Evolutionary conservation across 78 protist genomes (phyloP), one percentile per base, ranked within the genome.

Genomic region (Tieghemostelium lacteum): DNA sequence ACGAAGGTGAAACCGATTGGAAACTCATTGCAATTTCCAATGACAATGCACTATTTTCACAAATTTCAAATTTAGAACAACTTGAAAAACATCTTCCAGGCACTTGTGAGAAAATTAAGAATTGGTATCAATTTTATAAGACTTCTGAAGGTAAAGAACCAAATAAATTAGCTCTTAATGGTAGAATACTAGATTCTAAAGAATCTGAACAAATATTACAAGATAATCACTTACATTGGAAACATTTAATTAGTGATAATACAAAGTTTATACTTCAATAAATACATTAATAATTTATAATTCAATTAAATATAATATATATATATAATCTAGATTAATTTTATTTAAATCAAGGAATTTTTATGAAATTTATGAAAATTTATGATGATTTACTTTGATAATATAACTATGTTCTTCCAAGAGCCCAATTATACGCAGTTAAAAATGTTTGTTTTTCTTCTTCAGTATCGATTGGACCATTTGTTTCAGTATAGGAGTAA

Each of bases 1-100:
- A 97, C 71, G 96, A 96, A 33, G 95, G 94, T 78, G 98, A 97
- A 88, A 97, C 97, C 4, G 98, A 97, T 85, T 97, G 98, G 98
- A 97, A 97, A 89, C 64, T 97, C 8, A 50, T 97, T 26, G 93
- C 64, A 3, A 87, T 97, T 20, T 67, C 71, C 58, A 63, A 14
- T 28, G 36, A 75, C 24, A 97, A 97, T 76, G 95, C 96, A 37
- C 36, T 62, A 34, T 94, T 95, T 2, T 1, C 42, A 1, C 16
- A 58, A 36, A 52, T 97, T n/a, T 85, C 95, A 71, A 93, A 36
- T 31, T 29, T 75, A 2, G 10, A 60, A 19, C 96, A 94, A 55
- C 45, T 94, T 7, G 96, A 94, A 86, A 86, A 72, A 74, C 29
- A 60, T 54, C 0, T 70, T 36, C 95, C 96, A 22, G 93, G 96